These are phyloP conservation scores for Isoetes taiwanensis DNA, from an alignment of 75 land plant species.

Conservation along the genomic window DNA sequence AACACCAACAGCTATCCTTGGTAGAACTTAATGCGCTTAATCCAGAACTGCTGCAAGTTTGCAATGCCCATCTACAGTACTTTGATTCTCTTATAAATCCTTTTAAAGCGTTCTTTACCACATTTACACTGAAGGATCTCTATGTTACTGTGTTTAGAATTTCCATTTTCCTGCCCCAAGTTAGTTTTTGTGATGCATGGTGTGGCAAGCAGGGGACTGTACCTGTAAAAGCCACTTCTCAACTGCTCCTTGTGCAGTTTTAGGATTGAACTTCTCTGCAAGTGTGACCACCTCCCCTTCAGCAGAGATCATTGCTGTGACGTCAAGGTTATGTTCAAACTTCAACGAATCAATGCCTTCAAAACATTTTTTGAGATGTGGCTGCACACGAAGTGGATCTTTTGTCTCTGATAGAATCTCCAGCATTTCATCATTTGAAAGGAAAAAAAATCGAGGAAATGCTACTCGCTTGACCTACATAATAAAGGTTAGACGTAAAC, in stretches of 20 bases:
- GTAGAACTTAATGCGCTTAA: too few relatives aligned
- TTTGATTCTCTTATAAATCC: too few relatives aligned
- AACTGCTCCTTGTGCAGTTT: constrained; percentile 32
- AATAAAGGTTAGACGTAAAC: neutral
- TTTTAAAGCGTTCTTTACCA: too few relatives aligned
- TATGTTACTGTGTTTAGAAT: too few relatives aligned
- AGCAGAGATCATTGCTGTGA: constrained; percentile 32
- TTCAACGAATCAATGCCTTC: constrained; percentile 24
- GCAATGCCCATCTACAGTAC: too few relatives aligned
- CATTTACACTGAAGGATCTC: too few relatives aligned
- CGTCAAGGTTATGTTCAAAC: constrained; percentile 28
- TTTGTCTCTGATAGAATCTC: constrained; percentile 34
- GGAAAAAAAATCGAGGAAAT: constrained; percentile 33
- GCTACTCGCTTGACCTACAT: constrained; percentile 31
- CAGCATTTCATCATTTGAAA: constrained; percentile 36
- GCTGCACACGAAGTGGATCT: constrained; percentile 34
- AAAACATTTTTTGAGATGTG: constrained; percentile 33
- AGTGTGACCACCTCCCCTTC: constrained; percentile 28
- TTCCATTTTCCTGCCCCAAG: too few relatives aligned
- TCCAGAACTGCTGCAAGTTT: too few relatives aligned
- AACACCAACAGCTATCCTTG: too few relatives aligned
- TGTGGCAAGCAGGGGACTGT: neutral
- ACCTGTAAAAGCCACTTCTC: constrained; percentile 34
- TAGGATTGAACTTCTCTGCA: constrained; percentile 30
- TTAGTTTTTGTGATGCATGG: too few relatives aligned